Evolutionary conservation across 495 filamentous ascomycete genomes (phyloP).

Genomic region (Penicillium turbatum): DNA sequence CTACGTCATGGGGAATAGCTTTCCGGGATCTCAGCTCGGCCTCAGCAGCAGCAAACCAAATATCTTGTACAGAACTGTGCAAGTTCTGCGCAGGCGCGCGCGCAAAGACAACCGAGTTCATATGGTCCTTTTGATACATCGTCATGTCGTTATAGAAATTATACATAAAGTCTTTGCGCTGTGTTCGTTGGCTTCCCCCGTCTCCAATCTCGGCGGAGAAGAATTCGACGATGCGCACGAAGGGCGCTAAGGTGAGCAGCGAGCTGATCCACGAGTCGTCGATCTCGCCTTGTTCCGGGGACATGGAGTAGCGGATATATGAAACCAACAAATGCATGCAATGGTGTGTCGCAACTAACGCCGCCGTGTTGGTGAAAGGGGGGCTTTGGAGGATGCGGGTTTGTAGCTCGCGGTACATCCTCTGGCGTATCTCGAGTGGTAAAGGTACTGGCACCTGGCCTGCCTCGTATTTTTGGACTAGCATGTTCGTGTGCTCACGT

Average conservation of each 20-base stretch:
- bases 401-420: constrained; percentile 40
- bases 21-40: constrained; percentile 31
- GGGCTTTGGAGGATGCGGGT: constrained; percentile 39
- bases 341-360: constrained; percentile 44
- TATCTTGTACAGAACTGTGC: constrained; percentile 35
- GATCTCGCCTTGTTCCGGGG: constrained; percentile 23
- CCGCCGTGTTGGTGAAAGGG: constrained; percentile 41
- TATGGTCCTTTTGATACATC: constrained; percentile 35
- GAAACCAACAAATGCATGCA: constrained; percentile 43
- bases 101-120: constrained; percentile 39
- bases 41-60: constrained; percentile 42
- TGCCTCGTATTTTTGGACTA: constrained; percentile 41
- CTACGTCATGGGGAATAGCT: constrained; percentile 31
- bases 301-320: constrained; percentile 38
- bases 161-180: constrained; percentile 46
- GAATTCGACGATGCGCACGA: constrained; percentile 39
- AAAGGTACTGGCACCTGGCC: constrained; percentile 39
- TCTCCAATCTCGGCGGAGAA: constrained; percentile 48
- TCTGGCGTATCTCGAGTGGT: constrained; percentile 28
- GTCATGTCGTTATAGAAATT: constrained; percentile 42
- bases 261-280: constrained; percentile 46
- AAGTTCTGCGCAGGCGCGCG: constrained; percentile 28
- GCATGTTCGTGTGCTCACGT: constrained; percentile 40
- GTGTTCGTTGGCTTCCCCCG: constrained; percentile 38
- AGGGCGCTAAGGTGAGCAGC: constrained; percentile 41